Evolutionary conservation across 2,329 filamentous ascomycete species (phyloP).

Genomic region (Tetracladium maxilliforme): DNA sequence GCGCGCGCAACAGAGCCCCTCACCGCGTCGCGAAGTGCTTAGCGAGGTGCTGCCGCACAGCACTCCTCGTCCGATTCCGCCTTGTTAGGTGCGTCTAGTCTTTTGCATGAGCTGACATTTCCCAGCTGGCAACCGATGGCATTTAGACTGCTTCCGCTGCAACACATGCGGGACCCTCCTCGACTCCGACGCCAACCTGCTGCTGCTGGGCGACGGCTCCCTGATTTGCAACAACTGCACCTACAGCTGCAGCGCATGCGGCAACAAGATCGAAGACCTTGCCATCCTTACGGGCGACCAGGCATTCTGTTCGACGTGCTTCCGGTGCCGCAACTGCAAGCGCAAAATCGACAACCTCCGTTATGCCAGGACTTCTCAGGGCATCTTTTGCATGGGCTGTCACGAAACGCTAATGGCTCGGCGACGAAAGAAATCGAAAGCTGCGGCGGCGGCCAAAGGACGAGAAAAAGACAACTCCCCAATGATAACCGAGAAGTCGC

Average conservation of each 20-base stretch:
- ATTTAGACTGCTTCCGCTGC: constrained; percentile 97
- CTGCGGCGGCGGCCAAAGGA: constrained; percentile 42
- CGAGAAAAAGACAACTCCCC: constrained; percentile 49
- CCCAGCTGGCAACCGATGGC: constrained; percentile 88
- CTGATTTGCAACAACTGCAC: constrained; percentile 99
- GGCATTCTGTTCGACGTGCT: constrained; percentile 94
- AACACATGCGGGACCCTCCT: constrained; percentile 90
- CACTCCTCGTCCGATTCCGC: not conserved
- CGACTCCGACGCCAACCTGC: constrained; percentile 93
- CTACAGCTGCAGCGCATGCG: constrained; percentile 93
- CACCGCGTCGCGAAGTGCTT: not conserved
- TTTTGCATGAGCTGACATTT: constrained; percentile 11
- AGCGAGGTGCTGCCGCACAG: not conserved
- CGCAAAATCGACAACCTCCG: constrained; percentile 95
- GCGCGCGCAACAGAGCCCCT: not conserved
- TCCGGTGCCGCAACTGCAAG: constrained; percentile 96
- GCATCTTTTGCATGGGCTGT: constrained; percentile 98
- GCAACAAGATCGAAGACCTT: constrained; percentile 95
- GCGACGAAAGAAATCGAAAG: constrained; percentile 73
- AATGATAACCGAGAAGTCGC: constrained; percentile 74
- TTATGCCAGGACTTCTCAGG: constrained; percentile 94
- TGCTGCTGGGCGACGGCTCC: constrained; percentile 92
- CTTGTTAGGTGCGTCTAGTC: constrained; percentile 12
- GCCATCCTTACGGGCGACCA: constrained; percentile 96
- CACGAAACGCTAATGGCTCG: constrained; percentile 94